A percentile compares a stretch with the other conserved stretches of the same genome.
Conservation (phyloP, 805 yeast genomes). For the Saccharomycopsis oosterbeekiorum region DNA sequence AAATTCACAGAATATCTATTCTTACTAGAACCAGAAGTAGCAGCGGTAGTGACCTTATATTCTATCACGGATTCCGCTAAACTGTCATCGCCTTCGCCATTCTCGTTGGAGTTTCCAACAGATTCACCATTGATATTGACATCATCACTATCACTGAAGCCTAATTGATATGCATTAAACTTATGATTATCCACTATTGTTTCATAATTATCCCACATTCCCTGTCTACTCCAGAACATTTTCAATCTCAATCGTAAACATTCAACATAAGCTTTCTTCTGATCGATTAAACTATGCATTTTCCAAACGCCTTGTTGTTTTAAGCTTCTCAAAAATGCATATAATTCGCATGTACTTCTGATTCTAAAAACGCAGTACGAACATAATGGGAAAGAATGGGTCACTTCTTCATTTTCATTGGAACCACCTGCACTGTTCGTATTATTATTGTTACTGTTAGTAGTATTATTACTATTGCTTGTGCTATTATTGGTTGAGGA, state of each 20-base stretch:
- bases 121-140: neutral
- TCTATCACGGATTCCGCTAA: neutral
- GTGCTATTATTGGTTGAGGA: conserved; percentile 18
- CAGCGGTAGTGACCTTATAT: conserved; percentile 6
- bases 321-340: conserved; percentile 64
- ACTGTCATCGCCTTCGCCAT: neutral
- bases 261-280: conserved; percentile 54
- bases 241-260: conserved; percentile 43
- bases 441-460: neutral
- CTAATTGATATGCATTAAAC: conserved; percentile 6
- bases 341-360: conserved; percentile 74
- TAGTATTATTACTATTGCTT: neutral
- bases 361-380: conserved; percentile 71
- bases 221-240: conserved; percentile 76
- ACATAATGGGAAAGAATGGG: conserved; percentile 58
- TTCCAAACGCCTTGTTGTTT: conserved; percentile 47
- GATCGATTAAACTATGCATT: conserved; percentile 34
- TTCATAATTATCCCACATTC: conserved; percentile 54
- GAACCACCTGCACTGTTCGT: neutral
- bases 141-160: neutral
- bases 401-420: conserved; percentile 23
- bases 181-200: conserved; percentile 28
- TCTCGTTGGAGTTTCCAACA: neutral
- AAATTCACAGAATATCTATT: conserved; percentile 15
- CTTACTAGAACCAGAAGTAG: neutral